Evolutionary conservation across 345 rosid genomes (phyloP), one percentile per base, ranked within the genome.

Genomic region (Linum usitatissimum): DNA sequence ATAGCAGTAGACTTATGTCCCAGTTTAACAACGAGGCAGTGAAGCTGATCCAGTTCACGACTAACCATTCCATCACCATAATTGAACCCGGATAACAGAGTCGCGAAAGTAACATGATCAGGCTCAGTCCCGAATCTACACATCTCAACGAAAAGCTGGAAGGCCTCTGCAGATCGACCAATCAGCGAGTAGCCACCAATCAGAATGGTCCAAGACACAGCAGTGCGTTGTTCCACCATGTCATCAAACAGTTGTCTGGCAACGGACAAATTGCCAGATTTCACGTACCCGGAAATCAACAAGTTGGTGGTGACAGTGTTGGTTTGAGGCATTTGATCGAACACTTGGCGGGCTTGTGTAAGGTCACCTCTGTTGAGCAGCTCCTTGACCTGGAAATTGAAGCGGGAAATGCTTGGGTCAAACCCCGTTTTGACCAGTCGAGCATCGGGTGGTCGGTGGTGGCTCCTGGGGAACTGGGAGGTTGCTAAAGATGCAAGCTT

Each of bases 151-250:
- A 85, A 86, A 64, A 92, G 76, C 73, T 75, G 56, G 42, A 85
- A 86, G 18, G 89, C 91, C 69, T 81, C 85, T 8, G 51, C 30
- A 55, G 79, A 78, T 34, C 59, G 78, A 70, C 71, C 67, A 60
- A 64, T 66, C 55, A 72, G 74, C 6, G 78, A 66, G 72, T 85
- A 86, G 53, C 85, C 91, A 6, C 89, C 93, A 66, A 89, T 81
- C 78, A 92, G 66, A 64, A 87, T 82, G n/a, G 98, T 92, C 95
- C 96, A 89, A 0, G 93, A 75, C 4, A 89, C 93, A 12, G 71
- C 85, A 18, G 80, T 85, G 70, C 82, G 85, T 31, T 81, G 85
- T 31, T 81, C 71, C 17, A 57, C 28, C 85, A 78, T 82, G 57
- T 62, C 9, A 61, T 85, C 84, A 59, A 89, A 87, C 31, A 92